phyloP scores from a whole-genome alignment of 257 asterid genomes.

The Solanum sejunctum region DNA sequence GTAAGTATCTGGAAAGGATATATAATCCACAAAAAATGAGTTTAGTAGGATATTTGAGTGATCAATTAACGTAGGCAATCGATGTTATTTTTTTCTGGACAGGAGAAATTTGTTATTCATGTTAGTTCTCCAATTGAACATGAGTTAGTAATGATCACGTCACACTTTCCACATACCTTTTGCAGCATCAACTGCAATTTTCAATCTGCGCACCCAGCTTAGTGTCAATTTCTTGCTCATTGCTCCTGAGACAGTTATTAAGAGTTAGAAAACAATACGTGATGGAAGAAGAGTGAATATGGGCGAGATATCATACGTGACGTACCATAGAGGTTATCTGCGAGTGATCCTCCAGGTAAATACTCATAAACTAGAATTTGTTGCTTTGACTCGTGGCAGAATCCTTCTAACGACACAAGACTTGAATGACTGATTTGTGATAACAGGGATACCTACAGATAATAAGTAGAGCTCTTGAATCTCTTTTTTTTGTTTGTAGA shows the following conservation, averaged over 20 bases:
- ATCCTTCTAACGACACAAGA: constrained; percentile 78
- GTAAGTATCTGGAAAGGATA: neutral
- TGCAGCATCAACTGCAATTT: constrained; percentile 87
- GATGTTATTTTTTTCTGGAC: neutral
- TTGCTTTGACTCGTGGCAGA: constrained; percentile 79
- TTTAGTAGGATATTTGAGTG: no score
- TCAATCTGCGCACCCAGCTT: constrained; percentile 87
- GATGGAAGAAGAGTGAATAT: neutral
- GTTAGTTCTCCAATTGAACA: neutral
- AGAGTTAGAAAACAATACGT: neutral
- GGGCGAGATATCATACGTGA: neutral
- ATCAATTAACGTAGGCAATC: neutral
- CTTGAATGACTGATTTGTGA: constrained; percentile 72
- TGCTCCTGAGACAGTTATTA: constrained; percentile 36
- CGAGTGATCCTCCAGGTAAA: constrained; percentile 72
- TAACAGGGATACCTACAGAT: constrained; percentile 58
- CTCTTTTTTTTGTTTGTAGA: neutral
- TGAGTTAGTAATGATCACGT: neutral
- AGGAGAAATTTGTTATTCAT: neutral
- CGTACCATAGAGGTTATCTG: constrained; percentile 76
- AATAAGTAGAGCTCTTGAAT: neutral
- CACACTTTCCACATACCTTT: constrained; percentile 38
- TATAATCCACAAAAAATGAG: neutral
- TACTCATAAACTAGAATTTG: constrained; percentile 88
- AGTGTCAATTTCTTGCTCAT: constrained; percentile 56